Conservation (phyloP, 495 filamentous ascomycete genomes). For the Sabuloglossum arenarium region DNA sequence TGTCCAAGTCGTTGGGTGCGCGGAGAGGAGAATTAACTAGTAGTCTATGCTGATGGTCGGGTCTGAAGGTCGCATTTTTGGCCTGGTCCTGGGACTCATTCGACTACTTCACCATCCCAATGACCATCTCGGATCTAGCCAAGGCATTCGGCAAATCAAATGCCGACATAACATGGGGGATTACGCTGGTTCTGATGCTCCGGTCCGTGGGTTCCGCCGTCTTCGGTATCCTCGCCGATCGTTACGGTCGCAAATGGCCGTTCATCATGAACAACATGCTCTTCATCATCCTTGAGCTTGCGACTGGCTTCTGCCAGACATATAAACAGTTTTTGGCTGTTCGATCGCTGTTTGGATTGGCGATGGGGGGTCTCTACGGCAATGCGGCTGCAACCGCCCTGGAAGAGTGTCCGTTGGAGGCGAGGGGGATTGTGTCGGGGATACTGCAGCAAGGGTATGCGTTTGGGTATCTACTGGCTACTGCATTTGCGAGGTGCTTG, state of each 20-base stretch:
- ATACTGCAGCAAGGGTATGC: constrained; percentile 80
- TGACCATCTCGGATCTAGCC: constrained; percentile 50
- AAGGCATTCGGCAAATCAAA: constrained; percentile 41
- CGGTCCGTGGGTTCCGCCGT: constrained; percentile 47
- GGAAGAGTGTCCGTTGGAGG: constrained; percentile 58
- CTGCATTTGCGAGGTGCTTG: constrained; percentile 51
- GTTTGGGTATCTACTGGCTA: constrained; percentile 66
- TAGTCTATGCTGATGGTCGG: constrained; percentile 2
- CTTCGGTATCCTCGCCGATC: constrained; percentile 65
- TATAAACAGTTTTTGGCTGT: constrained; percentile 63
- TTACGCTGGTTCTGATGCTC: constrained; percentile 70
- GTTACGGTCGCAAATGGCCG: constrained; percentile 76
- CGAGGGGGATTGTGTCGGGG: constrained; percentile 58
- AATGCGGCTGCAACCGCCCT: constrained; percentile 74
- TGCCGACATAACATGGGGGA: constrained; percentile 76
- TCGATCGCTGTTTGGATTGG: constrained; percentile 65
- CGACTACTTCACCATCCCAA: constrained; percentile 77
- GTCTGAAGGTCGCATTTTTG: constrained; percentile 35
- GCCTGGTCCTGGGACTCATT: constrained; percentile 75
- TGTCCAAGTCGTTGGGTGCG: too few species aligned
- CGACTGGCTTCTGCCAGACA: constrained; percentile 57
- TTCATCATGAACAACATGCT: constrained; percentile 72
- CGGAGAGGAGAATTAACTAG: too few species aligned
- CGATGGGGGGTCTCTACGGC: constrained; percentile 78
- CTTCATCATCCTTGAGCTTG: constrained; percentile 63